These are phyloP conservation scores for Saccharomyces mikatae DNA, from an alignment of 805 yeast genomes.

Conservation along the genomic window DNA sequence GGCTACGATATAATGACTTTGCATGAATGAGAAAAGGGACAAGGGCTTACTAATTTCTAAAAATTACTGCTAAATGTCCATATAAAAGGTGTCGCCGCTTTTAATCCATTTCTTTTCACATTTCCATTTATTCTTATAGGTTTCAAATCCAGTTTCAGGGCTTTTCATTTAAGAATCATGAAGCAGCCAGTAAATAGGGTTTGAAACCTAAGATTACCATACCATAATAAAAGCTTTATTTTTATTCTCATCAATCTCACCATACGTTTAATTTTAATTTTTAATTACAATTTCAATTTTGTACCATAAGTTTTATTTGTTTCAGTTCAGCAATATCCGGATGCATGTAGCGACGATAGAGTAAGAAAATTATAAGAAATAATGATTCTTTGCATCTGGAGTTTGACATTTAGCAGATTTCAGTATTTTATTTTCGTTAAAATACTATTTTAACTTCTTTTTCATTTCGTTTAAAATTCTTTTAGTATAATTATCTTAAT, in stretches of 20 bases:
- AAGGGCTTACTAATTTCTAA: background rate
- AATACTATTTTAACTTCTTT: background rate
- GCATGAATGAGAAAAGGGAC: conserved; percentile 21
- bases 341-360: background rate
- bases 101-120: background rate
- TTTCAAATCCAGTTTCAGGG: background rate
- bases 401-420: background rate
- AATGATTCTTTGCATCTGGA: background rate
- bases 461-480: background rate
- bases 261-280: background rate
- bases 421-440: background rate
- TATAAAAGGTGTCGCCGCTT: background rate
- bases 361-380: background rate
- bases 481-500: background rate
- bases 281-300: background rate
- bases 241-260: background rate
- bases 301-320: background rate
- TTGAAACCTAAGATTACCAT: background rate
- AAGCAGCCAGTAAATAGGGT: background rate
- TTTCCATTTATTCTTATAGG: background rate
- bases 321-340: background rate
- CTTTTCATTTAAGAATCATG: background rate
- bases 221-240: background rate
- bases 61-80: background rate
- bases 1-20: conserved; percentile 34